Base-by-base conservation (phyloP, 495 filamentous ascomycete species). In the Jackrogersella minutella region DNA sequence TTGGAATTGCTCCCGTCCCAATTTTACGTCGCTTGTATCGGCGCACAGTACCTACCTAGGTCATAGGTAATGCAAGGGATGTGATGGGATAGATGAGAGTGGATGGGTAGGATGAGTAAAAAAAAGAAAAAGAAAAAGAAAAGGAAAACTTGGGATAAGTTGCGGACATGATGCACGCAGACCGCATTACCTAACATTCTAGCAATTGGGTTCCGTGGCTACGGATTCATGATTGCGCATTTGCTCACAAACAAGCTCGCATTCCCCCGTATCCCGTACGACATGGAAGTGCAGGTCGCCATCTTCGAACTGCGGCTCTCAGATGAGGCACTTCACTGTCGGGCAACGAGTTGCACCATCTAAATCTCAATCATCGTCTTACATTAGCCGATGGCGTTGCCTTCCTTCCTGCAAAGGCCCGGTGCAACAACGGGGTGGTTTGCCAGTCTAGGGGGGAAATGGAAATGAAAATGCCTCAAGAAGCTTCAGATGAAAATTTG, bases 351-450 rank as follows among this genome's bases (percentile, higher is more conserved):
- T 31, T 43, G 50, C 63, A 51, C 37, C 30, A 41, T 57, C 19
- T 53, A 11, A 16, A 62, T 54, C 28, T 52, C 14, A 57, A 17
- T 11, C 21, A 17, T 26, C 10, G 5, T 61, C 26, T 33, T 40
- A 53, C 54, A 40, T 49, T 56, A 58, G 37, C 40, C 59, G 46
- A 49, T 63, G 40, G n/a, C 34, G 28, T 49, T 24, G 36, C 14
- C 21, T 56, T 14, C n/a, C 22, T 46, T 47, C 30, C 34, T 58
- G 58, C 46, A 68, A 40, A 53, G 3, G 51, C 50, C 64, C 58
- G 58, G 46, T 62, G 21, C 49, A 14, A 61, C 46, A 17, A 52
- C 39, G 36, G 37, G 49, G 26, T 33, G 30, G 26, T 22, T 33
- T 43, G 22, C 52, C 51, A 31, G 28, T 51, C 36, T 49, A 22